Base-by-base conservation (phyloP, 2,329 filamentous ascomycete species). In the Aspergillus sp. region DNA sequence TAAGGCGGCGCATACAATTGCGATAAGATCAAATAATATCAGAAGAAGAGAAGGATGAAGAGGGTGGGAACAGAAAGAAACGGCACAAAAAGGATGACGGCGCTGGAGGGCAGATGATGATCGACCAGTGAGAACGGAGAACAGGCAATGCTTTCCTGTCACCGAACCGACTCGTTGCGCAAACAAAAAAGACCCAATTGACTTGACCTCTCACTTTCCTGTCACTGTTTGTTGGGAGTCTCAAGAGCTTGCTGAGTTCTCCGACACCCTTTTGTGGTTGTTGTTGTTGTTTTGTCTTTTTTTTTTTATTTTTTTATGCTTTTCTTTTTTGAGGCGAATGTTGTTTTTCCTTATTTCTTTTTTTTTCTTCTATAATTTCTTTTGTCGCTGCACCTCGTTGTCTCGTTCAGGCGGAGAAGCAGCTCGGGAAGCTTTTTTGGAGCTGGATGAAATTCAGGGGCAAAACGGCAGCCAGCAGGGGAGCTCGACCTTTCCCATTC, bases 1-100 rank as follows among this genome's bases (percentile, higher is more conserved):
- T 69, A 62, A 66, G 61, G 72, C 73, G 73, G 72, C 70, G 70
- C 71, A 67, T 71, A 64, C 62, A 70, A 69, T 67, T 64, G 67
- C 65, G 61, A 69, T 59, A 60, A 63, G 64, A 62, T 27, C 57
- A 60, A 36, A 60, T 53, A 51, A 38, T 53, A 47, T 30, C 32
- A 25, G 49, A 57, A 58, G 57, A 63, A 62, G 62, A 59, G 68
- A 64, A 64, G 49, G 60, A 63, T 51, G 55, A 59, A 47, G 58
- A 60, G 62, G 49, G 59, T 48, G 62, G 62, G 50, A 57, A 59
- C 60, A 57, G 59, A 61, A 57, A 59, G 57, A 66, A 60, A 41
- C 53, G 38, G 21, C 53, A 44, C 53, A 32, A 61, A 57, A 57
- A 57, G 59, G 53, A 54, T 59, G 62, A 62, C 57, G 57, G 52